Evolutionary conservation across 345 rosid genomes (phyloP), one percentile per base, ranked within the genome.

Genomic region (Gossypium bickii): DNA sequence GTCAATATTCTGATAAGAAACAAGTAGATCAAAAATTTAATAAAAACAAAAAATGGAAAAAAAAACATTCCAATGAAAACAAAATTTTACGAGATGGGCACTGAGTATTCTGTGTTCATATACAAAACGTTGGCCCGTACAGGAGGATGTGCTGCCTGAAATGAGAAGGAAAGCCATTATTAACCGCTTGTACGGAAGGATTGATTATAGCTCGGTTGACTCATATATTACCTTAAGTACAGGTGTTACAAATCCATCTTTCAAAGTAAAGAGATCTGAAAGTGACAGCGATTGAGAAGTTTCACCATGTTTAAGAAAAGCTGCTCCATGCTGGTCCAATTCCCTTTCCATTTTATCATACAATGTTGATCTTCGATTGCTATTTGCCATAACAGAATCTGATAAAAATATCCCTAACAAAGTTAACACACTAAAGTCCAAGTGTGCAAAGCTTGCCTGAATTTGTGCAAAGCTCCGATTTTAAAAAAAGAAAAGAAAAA

Each of bases 71-170:
- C 5, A 82, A 83, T 55, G 44, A 73, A 11, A 73, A 41, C 17
- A 76, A 72, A 60, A 22, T 73, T 67, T 89, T 85, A 94, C 98
- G 89, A 83, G 84, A 94, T 89, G 29, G 85, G 94, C 48, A 80
- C 58, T 0, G 98, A 87, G 87, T 89, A 95, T 44, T 85, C 70
- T 41, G 93, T 76, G 80, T 83, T 88, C 72, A 95, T 80, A 85
- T 89, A 87, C 83, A 95, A 77, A 41, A 95, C 89, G 75, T 86
- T 91, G 73, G 99, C 97, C 65, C 99, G 85, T 53, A 94, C 98
- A 71, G 98, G 96, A 67, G 98, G 98, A 67, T 85, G 78, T 43
- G 92, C 98, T 24, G 81, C 93, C 98, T 92, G 77, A 68, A 78
- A 9, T 17, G 27, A 77, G 43, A 52, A 82, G 20, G 48, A 44